Base-by-base conservation (phyloP, 345 rosid genomes). In the Citrus hindsii region DNA sequence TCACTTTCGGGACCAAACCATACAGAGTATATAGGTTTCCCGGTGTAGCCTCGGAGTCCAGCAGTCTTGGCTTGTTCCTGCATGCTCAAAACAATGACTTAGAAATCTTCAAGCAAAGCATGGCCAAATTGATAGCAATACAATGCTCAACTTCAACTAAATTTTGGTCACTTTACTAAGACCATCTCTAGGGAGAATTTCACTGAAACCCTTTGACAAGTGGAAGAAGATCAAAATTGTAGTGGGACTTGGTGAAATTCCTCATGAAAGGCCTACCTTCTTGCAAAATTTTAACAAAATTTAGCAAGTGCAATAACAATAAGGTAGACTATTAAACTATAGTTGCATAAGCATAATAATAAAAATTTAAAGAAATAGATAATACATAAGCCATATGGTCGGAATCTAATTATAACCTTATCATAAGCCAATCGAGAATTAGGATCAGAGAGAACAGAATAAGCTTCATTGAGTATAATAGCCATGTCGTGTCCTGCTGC, bases 401-500 rank as follows among this genome's bases (percentile, higher is more conserved):
- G 18, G 51, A 46, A 46, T 46, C 18, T 12, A 46, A 46, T 46
- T 0, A 4, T 46, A 51, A 90, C 98, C 98, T 92, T 89, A 73
- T 95, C 98, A 74, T 95, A 92, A 59, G 95, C 95, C 25, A 60
- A 82, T 56, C 97, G 94, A 0, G 95, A 86, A 79, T 35, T 75
- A 0, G 95, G 93, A 74, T 95, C 94, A 63, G 97, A 92, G 22
- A 93, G 88, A 65, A 92, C 74, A 40, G 91, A 79, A 55, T 95
- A 95, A 77, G 89, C 92, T 63, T 93, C 93, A 55, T 95, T 95
- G 67, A 95, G 95, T 53, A 95, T 83, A 71, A 95, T 92, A 69
- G 95, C 90, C 98, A 95, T 95, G 82, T 95, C 98, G 51, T 95
- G 97, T 13, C 98, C 98, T 0, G 93, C 67, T 0, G 85, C 79